Conservation (phyloP, 805 yeast species). For the Peterozyma xylosa region DNA sequence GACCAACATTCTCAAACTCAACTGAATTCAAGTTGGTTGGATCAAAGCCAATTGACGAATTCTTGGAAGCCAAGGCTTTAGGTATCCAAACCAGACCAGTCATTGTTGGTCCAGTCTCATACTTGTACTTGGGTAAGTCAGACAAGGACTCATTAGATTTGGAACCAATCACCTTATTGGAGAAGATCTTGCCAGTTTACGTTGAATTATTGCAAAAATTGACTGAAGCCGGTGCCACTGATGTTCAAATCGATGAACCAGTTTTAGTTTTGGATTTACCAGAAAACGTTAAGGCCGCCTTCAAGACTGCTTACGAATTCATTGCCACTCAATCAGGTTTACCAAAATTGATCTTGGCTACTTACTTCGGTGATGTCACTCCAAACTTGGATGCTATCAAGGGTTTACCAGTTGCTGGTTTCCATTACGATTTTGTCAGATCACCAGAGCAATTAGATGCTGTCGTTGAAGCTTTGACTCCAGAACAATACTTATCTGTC, state of each 20-base stretch:
- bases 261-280: conserved; percentile 90
- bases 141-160: conserved; percentile 96
- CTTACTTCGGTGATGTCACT: conserved; percentile 98
- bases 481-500: conserved; percentile 77
- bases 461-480: conserved; percentile 58
- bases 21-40: conserved; percentile 96
- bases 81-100: conserved; percentile 98
- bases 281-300: conserved; percentile 74
- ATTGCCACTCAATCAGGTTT: conserved; percentile 59
- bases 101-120: conserved; percentile 92
- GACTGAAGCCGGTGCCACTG: conserved; percentile 88
- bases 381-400: conserved; percentile 90
- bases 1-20: conserved; percentile 96
- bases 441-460: conserved; percentile 92
- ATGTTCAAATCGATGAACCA: conserved; percentile 98
- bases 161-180: conserved; percentile 85
- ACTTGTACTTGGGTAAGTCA: conserved; percentile 92
- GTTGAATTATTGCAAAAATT: conserved; percentile 81
- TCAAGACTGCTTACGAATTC: conserved; percentile 78
- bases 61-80: conserved; percentile 92
- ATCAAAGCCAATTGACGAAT: conserved; percentile 95
- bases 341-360: conserved; percentile 77
- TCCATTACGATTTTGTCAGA: conserved; percentile 96
- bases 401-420: conserved; percentile 87
- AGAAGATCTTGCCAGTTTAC: conserved; percentile 89